phyloP scores from a whole-genome alignment of 352 stramenopile species.

The Phytophthora capsici region DNA sequence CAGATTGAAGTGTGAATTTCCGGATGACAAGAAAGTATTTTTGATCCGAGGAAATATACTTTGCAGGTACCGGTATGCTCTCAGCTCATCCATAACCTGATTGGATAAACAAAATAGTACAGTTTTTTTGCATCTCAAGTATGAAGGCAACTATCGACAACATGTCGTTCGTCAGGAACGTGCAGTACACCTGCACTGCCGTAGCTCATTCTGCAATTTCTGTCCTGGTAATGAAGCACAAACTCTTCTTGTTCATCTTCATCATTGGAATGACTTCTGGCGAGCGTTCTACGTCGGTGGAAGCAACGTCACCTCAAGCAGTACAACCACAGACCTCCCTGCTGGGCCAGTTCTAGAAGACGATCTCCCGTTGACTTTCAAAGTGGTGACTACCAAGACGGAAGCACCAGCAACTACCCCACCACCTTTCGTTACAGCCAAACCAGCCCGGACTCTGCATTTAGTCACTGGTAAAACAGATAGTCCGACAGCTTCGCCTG shows the following conservation, averaged over 20 bases:
- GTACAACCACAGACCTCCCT: neutral
- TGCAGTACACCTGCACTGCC: too few relatives aligned
- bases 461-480: neutral
- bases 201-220: neutral
- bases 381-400: neutral
- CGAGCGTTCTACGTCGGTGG: neutral
- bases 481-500: neutral
- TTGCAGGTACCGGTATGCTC: too few relatives aligned
- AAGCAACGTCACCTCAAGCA: neutral
- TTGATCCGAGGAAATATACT: too few relatives aligned
- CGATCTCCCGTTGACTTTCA: neutral
- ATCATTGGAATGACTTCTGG: neutral
- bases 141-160: too few relatives aligned
- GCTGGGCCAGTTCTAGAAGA: neutral
- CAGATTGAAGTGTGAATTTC: too few relatives aligned
- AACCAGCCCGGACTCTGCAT: neutral
- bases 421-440: neutral
- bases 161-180: too few relatives aligned
- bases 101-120: too few relatives aligned
- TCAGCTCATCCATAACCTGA: too few relatives aligned
- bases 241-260: neutral
- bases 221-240: neutral
- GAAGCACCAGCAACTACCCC: neutral
- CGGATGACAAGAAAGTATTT: too few relatives aligned
- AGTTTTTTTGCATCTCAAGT: too few relatives aligned